Conservation (phyloP, 2,329 filamentous ascomycete species). For the Penicillium fuscoglaucum region DNA sequence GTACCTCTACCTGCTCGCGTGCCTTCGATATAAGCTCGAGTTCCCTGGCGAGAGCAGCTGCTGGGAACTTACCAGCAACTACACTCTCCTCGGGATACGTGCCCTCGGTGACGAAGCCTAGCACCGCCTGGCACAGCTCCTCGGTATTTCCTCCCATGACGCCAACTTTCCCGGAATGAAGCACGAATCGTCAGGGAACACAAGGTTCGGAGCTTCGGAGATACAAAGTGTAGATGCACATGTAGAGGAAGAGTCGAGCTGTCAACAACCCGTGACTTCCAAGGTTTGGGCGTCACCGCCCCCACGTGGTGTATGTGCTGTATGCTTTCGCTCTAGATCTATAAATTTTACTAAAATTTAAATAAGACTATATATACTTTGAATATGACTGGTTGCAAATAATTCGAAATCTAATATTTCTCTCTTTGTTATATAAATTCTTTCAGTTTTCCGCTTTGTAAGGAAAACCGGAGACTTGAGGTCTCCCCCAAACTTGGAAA, state of each 20-base stretch:
- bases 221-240: background rate
- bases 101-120: constrained; percentile 62
- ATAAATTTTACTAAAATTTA: background rate
- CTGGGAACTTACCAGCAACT: constrained; percentile 53
- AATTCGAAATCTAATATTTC: background rate
- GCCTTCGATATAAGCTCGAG: constrained; percentile 54
- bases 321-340: background rate
- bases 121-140: constrained; percentile 59
- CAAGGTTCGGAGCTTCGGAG: constrained; percentile 1
- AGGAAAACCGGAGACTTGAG: constrained; percentile 22
- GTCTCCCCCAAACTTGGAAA: constrained; percentile 16
- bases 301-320: constrained; percentile 15
- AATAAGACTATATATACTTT: background rate
- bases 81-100: constrained; percentile 59
- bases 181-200: constrained; percentile 4
- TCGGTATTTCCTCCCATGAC: constrained; percentile 38
- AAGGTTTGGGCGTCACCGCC: constrained; percentile 34
- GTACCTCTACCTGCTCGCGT: constrained; percentile 55
- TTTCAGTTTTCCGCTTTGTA: constrained; percentile 24
- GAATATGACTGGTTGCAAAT: background rate
- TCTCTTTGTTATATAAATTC: constrained; percentile 7
- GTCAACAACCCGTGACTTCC: constrained; percentile 32
- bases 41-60: constrained; percentile 51
- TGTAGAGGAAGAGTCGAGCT: constrained; percentile 17
- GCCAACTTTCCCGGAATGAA: constrained; percentile 23